These are phyloP conservation scores for Cicer chorassanicum DNA, from an alignment of 306 rosid species.

Conservation along the genomic window DNA sequence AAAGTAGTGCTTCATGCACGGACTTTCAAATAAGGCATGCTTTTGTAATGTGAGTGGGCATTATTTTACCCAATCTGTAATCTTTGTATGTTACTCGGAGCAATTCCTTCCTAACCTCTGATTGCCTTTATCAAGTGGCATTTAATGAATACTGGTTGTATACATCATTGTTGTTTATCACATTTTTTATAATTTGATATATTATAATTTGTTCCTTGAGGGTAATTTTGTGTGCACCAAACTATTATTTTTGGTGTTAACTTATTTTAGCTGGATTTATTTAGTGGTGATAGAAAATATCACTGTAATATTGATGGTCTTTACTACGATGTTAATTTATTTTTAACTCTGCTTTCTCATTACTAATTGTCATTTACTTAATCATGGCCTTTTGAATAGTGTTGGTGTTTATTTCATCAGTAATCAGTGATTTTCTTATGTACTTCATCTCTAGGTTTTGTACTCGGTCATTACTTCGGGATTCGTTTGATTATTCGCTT, in stretches of 20 bases:
- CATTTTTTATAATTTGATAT: not conserved
- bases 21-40: slow-evolving; percentile 11
- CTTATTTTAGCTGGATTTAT: slow-evolving; percentile 11
- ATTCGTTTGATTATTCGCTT: slow-evolving; percentile 77
- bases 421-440: slow-evolving; percentile 18
- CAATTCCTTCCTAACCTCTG: slow-evolving; percentile 2
- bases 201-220: not conserved
- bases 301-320: slow-evolving; percentile 10
- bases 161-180: not conserved
- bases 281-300: slow-evolving; percentile 18
- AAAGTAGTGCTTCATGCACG: slow-evolving; percentile 1
- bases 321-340: slow-evolving; percentile 10
- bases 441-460: slow-evolving; percentile 72
- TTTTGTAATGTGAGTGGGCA: not conserved
- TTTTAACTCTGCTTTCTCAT: slow-evolving; percentile 9
- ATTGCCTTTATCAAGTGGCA: slow-evolving; percentile 24
- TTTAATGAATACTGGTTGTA: slow-evolving; percentile 13
- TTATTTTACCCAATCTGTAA: not conserved
- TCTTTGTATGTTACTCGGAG: slow-evolving; percentile 2
- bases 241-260: slow-evolving; percentile 5
- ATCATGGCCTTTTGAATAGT: slow-evolving; percentile 32
- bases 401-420: not conserved
- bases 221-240: slow-evolving; percentile 12
- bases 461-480: slow-evolving; percentile 82
- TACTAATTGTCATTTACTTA: slow-evolving; percentile 7